These are phyloP conservation scores for Fusarium metavorans DNA, from an alignment of 2,329 filamentous ascomycete genomes.

Conservation along the genomic window DNA sequence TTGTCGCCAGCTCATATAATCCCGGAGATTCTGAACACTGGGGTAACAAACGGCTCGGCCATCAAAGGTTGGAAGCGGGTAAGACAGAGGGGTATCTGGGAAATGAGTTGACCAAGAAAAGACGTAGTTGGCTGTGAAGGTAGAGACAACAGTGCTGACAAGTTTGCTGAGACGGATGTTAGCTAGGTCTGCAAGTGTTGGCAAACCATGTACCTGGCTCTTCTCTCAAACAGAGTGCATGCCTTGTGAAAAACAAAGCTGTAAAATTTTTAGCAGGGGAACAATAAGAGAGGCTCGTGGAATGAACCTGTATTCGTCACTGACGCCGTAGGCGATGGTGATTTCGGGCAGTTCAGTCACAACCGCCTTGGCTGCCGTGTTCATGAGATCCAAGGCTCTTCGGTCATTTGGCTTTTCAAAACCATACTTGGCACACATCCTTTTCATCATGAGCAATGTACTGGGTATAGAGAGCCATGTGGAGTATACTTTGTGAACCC, in stretches of 20 bases:
- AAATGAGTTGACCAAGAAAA: constrained; percentile 84
- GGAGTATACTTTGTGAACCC: constrained; percentile 89
- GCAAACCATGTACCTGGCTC: constrained; percentile 71
- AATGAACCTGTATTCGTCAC: constrained; percentile 86
- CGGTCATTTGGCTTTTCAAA: constrained; percentile 95
- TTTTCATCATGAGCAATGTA: constrained; percentile 52
- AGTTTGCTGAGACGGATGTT: constrained; percentile 74
- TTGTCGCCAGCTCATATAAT: constrained; percentile 98
- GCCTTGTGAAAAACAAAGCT: constrained; percentile 92
- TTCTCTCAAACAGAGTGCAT: constrained; percentile 85
- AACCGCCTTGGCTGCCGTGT: constrained; percentile 86
- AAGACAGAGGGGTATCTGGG: constrained; percentile 74
- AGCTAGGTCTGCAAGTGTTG: constrained; percentile 5
- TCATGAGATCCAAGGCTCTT: constrained; percentile 92
- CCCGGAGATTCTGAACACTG: constrained; percentile 81
- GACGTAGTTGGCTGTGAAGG: constrained; percentile 92
- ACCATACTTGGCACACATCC: constrained; percentile 83
- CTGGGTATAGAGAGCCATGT: not conserved
- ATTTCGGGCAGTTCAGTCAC: constrained; percentile 87
- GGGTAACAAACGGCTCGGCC: constrained; percentile 93
- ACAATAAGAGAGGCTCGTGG: not conserved
- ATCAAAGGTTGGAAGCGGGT: constrained; percentile 90
- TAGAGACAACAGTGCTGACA: constrained; percentile 89
- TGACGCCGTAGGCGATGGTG: constrained; percentile 89
- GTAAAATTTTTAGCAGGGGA: constrained; percentile 13